These are phyloP conservation scores for Otatea glauca DNA, from an alignment of 176 grass and related monocot species.

Conservation along the genomic window DNA sequence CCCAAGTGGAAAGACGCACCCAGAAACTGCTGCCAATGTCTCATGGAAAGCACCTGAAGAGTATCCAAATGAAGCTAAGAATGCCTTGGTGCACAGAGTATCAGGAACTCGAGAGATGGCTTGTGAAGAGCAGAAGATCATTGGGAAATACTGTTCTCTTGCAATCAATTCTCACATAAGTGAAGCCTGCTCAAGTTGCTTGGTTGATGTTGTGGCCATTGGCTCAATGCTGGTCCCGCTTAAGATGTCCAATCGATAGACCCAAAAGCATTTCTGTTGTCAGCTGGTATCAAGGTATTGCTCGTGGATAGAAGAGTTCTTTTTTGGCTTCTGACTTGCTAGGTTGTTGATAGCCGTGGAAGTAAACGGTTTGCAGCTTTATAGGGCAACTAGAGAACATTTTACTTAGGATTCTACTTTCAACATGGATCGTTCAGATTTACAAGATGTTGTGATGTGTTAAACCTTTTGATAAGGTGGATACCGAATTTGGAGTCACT, in stretches of 20 bases:
- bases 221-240: slow-evolving; percentile 67
- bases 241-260: slow-evolving; percentile 9
- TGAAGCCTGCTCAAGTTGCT: slow-evolving; percentile 42
- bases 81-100: neutral
- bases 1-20: neutral
- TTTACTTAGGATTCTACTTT: neutral
- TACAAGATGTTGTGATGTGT: neutral
- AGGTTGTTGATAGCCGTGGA: slow-evolving; percentile 2
- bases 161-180: slow-evolving; percentile 8
- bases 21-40: slow-evolving; percentile 15
- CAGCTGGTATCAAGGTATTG: neutral
- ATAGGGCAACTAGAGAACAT: neutral
- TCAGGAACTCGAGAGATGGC: slow-evolving; percentile 20
- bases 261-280: neutral
- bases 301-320: slow-evolving; percentile 16
- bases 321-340: slow-evolving; percentile 14
- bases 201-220: slow-evolving; percentile 47
- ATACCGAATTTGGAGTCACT: neutral
- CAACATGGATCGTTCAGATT: neutral
- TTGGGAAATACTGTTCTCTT: slow-evolving; percentile 41
- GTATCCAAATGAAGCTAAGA: neutral
- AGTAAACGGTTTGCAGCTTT: slow-evolving; percentile 11
- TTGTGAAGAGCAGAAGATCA: slow-evolving; percentile 34
- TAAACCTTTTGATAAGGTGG: slow-evolving; percentile 15
- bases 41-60: slow-evolving; percentile 22